Conservation (phyloP, 2,329 filamentous ascomycete species). For the Beauveria rudraprayagi region DNA sequence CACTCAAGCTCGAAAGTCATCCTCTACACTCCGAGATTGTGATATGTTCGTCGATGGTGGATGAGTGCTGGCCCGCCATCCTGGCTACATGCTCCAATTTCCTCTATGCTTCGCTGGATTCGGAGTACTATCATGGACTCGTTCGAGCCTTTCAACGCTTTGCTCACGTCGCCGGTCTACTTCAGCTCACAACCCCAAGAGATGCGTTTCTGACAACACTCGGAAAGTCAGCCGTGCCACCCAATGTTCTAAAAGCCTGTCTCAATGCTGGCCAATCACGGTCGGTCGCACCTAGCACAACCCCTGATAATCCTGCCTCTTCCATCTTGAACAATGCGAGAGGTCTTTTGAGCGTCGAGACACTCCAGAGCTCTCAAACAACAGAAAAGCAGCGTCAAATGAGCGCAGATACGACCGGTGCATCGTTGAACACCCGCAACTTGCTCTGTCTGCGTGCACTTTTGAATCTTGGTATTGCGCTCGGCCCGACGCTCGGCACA, state of each 20-base stretch:
- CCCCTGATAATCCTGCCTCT: conserved; percentile 42
- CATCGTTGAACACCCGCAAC: conserved; percentile 75
- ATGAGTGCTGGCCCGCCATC: conserved; percentile 91
- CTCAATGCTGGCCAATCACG: conserved; percentile 41
- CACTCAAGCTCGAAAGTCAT: conserved; percentile 66
- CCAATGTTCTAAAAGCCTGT: conserved; percentile 61
- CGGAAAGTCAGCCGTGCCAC: conserved; percentile 85
- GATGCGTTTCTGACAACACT: conserved; percentile 93
- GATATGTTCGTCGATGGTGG: conserved; percentile 73
- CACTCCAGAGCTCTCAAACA: conserved; percentile 48
- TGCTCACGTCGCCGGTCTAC: conserved; percentile 83
- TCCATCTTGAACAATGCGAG: conserved; percentile 60
- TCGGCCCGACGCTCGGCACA: conserved; percentile 76
- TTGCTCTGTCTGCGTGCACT: conserved; percentile 82
- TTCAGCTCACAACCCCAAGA: conserved; percentile 75
- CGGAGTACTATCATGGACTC: conserved; percentile 86
- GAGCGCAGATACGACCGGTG: conserved; percentile 45
- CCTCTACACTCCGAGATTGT: conserved; percentile 63
- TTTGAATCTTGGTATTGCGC: conserved; percentile 88
- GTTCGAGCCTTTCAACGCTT: conserved; percentile 93
- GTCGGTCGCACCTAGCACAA: conserved; percentile 35
- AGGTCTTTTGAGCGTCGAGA: conserved; percentile 67
- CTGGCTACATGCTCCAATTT: conserved; percentile 94
- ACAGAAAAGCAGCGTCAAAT: conserved; percentile 52
- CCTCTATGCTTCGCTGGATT: conserved; percentile 81